phyloP scores from a whole-genome alignment of 176 grass and related monocot genomes.

The Bromus sterilis region DNA sequence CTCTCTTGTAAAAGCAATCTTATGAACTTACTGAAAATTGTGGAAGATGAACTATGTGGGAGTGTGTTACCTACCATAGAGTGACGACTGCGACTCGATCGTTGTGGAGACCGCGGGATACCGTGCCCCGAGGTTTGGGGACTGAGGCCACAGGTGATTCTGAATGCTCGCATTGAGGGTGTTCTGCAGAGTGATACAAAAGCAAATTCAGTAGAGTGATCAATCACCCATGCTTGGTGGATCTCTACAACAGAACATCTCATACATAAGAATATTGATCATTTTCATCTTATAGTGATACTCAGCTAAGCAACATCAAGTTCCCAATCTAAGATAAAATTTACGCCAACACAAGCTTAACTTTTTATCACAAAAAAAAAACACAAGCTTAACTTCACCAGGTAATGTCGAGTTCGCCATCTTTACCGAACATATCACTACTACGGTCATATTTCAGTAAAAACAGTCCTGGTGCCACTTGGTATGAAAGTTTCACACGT shows the following conservation, averaged over 20 bases:
- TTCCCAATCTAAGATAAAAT: neutral
- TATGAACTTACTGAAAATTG: neutral
- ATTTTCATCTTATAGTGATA: neutral
- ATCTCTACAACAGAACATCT: neutral
- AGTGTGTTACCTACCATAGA: constrained; percentile 63
- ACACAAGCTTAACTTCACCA: neutral
- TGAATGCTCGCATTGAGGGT: constrained; percentile 36
- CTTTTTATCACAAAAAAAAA: no score
- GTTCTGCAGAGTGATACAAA: constrained; percentile 49
- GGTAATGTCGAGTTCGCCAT: neutral
- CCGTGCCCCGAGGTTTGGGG: constrained; percentile 33
- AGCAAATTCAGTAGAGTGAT: neutral
- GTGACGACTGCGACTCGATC: constrained; percentile 66
- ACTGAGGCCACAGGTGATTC: constrained; percentile 51
- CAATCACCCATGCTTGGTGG: neutral
- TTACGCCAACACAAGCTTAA: no score
- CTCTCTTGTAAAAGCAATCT: neutral
- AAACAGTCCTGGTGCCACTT: neutral
- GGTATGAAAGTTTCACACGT: neutral
- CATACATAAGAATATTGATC: neutral
- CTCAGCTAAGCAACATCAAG: neutral
- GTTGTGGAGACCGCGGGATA: constrained; percentile 57
- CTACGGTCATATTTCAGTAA: no score
- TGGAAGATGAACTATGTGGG: neutral
- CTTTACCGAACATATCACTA: neutral